Evolutionary conservation across 2,329 filamentous ascomycete species (phyloP).

Genomic region (Pseudogymnoascus sp.): DNA sequence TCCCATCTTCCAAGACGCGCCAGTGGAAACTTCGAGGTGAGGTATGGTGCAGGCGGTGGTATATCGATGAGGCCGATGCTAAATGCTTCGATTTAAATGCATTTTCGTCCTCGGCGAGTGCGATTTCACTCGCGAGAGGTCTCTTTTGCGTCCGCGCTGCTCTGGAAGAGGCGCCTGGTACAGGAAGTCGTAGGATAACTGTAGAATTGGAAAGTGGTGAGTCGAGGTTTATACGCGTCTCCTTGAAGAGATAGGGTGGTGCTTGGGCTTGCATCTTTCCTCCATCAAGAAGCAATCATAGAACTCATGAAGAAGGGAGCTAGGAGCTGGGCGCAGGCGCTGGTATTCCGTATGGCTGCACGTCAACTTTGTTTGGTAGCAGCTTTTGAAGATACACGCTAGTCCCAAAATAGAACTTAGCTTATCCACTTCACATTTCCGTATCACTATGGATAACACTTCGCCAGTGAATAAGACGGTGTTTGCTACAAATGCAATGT

Average conservation of each 20-base stretch:
- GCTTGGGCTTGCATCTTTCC: constrained; percentile 57
- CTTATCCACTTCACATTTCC: constrained; percentile 14
- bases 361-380: constrained; percentile 8
- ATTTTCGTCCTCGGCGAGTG: constrained; percentile 57
- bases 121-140: constrained; percentile 29
- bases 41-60: constrained; percentile 67
- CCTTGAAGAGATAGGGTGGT: constrained; percentile 67
- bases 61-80: constrained; percentile 72
- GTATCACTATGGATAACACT: constrained; percentile 9
- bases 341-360: constrained; percentile 19
- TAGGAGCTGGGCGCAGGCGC: constrained; percentile 18
- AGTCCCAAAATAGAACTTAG: constrained; percentile 18
- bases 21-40: constrained; percentile 84
- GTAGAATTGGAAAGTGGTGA: constrained; percentile 59
- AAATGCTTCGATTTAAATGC: constrained; percentile 65
- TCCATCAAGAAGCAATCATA: constrained; percentile 41
- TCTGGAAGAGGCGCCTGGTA: constrained; percentile 33
- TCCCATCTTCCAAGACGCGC: constrained; percentile 75
- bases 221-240: constrained; percentile 78
- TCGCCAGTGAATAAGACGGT: neutral
- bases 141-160: constrained; percentile 33
- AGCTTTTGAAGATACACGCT: constrained; percentile 13
- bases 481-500: neutral
- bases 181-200: constrained; percentile 61
- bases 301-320: constrained; percentile 8